A percentile compares a stretch with the other conserved stretches of the same genome.
Conservation (phyloP, 2,329 filamentous ascomycete species). For the Dendrostoma leiphaemia region DNA sequence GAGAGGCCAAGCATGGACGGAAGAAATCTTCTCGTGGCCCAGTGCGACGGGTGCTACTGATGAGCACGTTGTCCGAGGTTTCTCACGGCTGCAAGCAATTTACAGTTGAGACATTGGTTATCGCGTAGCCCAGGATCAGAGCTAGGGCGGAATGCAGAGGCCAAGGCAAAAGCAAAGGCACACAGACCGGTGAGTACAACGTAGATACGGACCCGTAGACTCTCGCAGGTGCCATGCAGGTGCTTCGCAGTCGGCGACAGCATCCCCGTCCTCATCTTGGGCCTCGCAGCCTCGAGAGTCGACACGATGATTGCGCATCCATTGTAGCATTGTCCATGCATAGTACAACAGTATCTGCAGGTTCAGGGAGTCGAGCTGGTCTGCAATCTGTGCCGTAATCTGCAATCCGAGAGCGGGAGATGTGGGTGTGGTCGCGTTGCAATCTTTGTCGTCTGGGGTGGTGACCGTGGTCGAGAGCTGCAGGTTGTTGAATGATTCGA, state of each 20-base stretch:
- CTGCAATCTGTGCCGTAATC: too few species aligned
- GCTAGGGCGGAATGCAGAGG: too few species aligned
- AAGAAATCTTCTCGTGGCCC: slow-evolving; percentile 9
- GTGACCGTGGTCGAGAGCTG: not conserved
- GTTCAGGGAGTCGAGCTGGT: not conserved
- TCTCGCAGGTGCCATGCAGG: too few species aligned
- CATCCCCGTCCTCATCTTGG: not conserved
- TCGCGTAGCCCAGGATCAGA: not conserved
- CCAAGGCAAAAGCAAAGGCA: too few species aligned
- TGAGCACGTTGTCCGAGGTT: slow-evolving; percentile 1
- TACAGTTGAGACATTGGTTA: slow-evolving; percentile 10
- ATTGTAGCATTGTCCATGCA: not conserved
- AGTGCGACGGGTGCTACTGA: slow-evolving; percentile 13
- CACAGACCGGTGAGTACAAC: slow-evolving; percentile 12
- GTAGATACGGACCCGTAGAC: too few species aligned
- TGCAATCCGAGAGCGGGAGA: not conserved
- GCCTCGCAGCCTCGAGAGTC: not conserved
- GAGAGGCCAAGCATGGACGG: slow-evolving; percentile 11
- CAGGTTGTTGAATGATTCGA: slow-evolving; percentile 4
- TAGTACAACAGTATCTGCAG: slow-evolving; percentile 4
- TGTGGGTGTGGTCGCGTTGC: slow-evolving; percentile 3
- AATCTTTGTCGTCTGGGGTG: slow-evolving; percentile 1
- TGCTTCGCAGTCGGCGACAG: too few species aligned
- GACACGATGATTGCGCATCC: not conserved
- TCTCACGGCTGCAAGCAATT: slow-evolving; percentile 15